Evolutionary conservation across 164 flowering plant species (phyloP), one percentile per base, ranked within the genome.

Genomic region (Magnolia kwangsiensis): DNA sequence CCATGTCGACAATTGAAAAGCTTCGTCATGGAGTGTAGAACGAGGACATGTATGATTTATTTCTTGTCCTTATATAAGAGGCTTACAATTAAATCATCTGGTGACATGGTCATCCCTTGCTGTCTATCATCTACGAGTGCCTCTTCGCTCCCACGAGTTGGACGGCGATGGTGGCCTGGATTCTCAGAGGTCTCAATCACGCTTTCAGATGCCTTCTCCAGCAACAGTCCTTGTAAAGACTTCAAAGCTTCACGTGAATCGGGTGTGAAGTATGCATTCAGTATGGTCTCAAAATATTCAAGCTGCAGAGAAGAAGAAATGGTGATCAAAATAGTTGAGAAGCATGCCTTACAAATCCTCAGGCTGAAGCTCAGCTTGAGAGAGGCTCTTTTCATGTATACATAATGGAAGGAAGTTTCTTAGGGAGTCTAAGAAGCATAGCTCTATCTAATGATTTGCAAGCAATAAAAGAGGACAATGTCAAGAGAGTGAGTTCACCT

Each of bases 111-210:
- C 82, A 81, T 79, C 27, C 91, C 96, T 80, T 89, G 91, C 78
- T 90, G 93, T 68, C 88, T 88, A 19, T 96, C 99, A 71, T 92
- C 97, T 58, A 81, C 81, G 76, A 89, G 80, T 1, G 88, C 91
- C 58, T 94, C 99, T 83, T 96, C 98, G 83, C 96, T 89, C 71
- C 93, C 99, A 74, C 99, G 97, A 77, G 98, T 94, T 63, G 96
- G 66, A 50, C 97, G 87, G n/a, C 96, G 97, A n/a, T 87, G 82
- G 77, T 94, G 99, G 63, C 92, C 92, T 67, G 93, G 92, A 74
- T 83, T 90, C 81, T 96, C 99, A 23, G 79, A 82, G 76, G 83
- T 21, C 79, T 94, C 98, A 0, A 87, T 23, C 69, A 82, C 86
- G 75, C 88, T 81, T 82, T 94, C 99, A 49, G 89, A 87, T 63